Evolutionary conservation across 2,329 filamentous ascomycete genomes (phyloP).

Genomic region (Hansfordia pulvinata): DNA sequence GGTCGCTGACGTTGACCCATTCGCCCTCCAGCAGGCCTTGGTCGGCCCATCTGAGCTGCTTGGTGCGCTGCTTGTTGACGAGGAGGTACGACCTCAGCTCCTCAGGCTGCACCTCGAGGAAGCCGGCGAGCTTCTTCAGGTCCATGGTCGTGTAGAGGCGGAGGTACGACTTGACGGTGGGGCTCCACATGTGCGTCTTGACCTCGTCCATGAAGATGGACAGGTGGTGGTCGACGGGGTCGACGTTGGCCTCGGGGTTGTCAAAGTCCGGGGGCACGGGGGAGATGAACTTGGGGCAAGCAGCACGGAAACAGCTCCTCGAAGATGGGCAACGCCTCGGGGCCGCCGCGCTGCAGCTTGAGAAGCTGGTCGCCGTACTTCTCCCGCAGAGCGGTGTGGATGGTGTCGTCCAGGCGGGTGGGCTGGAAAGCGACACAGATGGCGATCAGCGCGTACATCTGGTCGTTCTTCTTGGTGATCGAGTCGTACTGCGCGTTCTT

Average conservation of each 20-base stretch:
- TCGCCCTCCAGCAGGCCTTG: conserved; percentile 86
- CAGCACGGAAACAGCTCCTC: conserved; percentile 94
- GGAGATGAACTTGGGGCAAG: conserved; percentile 99
- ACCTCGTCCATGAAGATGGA: conserved; percentile 99
- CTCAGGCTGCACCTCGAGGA: conserved; percentile 94
- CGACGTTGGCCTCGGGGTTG: conserved; percentile 87
- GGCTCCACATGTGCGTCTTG: conserved; percentile 97
- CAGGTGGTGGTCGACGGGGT: conserved; percentile 94
- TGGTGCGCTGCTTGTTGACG: conserved; percentile 96
- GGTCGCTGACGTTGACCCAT: conserved; percentile 80
- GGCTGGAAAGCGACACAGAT: conserved; percentile 98
- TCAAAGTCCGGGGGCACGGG: conserved; percentile 96
- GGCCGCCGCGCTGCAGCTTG: conserved; percentile 90
- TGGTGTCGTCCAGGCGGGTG: conserved; percentile 93
- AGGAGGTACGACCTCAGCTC: conserved; percentile 87
- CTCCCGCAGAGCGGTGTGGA: conserved; percentile 93
- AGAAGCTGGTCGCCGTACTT: conserved; percentile 99
- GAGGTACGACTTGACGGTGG: conserved; percentile 95
- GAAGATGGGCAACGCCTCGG: conserved; percentile 89
- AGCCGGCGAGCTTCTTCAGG: conserved; percentile 91
- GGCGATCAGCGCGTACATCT: conserved; percentile 98
- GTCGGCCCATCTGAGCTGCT: conserved; percentile 89
- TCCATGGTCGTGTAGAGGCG: conserved; percentile 99
- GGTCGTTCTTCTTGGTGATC: conserved; percentile 99
- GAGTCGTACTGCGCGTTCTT: conserved; percentile 98